These are phyloP conservation scores for Neurospora sp. DNA, from an alignment of 495 filamentous ascomycete genomes.

Conservation along the genomic window DNA sequence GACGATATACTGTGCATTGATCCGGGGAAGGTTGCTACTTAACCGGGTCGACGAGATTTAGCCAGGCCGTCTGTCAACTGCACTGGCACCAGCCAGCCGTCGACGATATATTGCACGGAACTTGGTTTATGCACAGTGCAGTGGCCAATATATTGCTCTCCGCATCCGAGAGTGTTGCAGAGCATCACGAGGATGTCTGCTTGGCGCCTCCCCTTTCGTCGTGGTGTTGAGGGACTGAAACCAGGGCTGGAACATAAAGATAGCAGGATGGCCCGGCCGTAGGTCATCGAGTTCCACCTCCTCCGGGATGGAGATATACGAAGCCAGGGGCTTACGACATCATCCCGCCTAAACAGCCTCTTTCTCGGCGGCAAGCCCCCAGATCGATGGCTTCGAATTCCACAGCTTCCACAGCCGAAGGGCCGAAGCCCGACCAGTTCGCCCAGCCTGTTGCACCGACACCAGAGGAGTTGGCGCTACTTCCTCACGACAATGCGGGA, in stretches of 20 bases:
- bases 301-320: not conserved
- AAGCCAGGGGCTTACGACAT: not conserved
- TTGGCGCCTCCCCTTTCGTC: not conserved
- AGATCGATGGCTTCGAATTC: not conserved
- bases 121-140: not conserved
- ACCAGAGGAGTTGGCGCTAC: slow-evolving; percentile 4
- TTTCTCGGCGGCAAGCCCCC: not conserved
- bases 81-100: not conserved
- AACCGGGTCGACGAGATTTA: not conserved
- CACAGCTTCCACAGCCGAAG: not conserved
- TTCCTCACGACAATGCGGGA: slow-evolving; percentile 19
- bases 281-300: not conserved
- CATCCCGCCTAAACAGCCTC: not conserved
- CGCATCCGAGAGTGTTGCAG: not conserved
- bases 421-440: slow-evolving; percentile 10
- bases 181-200: not conserved
- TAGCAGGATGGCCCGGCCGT: not conserved
- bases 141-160: not conserved
- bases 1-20: not conserved
- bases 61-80: not conserved
- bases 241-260: not conserved
- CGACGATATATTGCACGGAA: not conserved
- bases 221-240: not conserved
- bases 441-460: not conserved
- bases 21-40: not conserved